Evolutionary conservation across 331 rosid species (phyloP).

Genomic region (Malus hybrid): DNA sequence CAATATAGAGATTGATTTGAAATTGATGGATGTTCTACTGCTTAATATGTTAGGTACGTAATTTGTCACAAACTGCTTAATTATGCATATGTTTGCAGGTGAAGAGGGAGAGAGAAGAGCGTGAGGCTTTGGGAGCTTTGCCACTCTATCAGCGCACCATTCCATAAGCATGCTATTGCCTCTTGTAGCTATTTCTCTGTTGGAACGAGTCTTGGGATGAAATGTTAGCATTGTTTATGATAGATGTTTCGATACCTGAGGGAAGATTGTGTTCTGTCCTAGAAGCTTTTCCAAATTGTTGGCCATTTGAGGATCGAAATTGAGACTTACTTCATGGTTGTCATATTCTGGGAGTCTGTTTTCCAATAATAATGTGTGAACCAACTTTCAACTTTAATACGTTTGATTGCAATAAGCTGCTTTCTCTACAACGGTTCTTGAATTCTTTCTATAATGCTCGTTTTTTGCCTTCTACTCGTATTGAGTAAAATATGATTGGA

Average conservation of each 20-base stretch:
- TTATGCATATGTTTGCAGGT: conserved; percentile 45
- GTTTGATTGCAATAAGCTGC: neutral
- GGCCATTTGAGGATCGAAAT: conserved; percentile 1
- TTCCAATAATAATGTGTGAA: conserved; percentile 10
- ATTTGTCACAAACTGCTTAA: neutral
- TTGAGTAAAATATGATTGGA: neutral
- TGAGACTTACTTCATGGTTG: conserved; percentile 6
- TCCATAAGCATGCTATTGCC: conserved; percentile 41
- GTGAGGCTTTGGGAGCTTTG: conserved; percentile 87
- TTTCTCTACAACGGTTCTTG: neutral
- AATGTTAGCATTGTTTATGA: conserved; percentile 16
- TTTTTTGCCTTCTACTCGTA: neutral
- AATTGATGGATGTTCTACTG: neutral
- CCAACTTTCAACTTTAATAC: neutral
- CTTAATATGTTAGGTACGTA: neutral
- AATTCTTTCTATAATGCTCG: neutral
- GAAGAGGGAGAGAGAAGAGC: conserved; percentile 80
- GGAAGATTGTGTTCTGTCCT: conserved; percentile 14
- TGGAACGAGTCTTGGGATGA: conserved; percentile 26
- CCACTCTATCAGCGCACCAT: conserved; percentile 84
- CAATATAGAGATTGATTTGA: neutral
- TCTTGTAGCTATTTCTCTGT: conserved; percentile 25
- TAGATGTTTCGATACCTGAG: conserved; percentile 25
- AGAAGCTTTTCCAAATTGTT: conserved; percentile 1
- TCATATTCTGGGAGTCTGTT: conserved; percentile 1